Evolutionary conservation across 257 asterid species (phyloP), one percentile per base, ranked within the genome.

Genomic region (Solanum ahanhuiri): DNA sequence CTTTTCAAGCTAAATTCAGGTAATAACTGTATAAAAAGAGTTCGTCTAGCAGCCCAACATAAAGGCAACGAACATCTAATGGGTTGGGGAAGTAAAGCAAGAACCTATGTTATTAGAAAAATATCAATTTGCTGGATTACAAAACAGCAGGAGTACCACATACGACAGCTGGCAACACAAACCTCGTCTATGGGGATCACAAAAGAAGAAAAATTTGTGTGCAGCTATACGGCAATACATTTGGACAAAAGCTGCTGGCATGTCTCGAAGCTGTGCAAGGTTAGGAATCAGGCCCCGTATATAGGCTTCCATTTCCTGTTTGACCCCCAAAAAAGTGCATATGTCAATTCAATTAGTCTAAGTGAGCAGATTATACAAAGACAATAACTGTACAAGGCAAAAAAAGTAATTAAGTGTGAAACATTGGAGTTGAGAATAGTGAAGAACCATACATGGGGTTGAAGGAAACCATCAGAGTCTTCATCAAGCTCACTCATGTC

Each of bases 401-500:
- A 9, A 48, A 48, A 48, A 39, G 67, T 7, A 43, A 4, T 85
- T 81, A 67, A 81, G 75, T 66, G 41, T 45, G 86, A 54, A 84
- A 85, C 51, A 71, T 48, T 45, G 77, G 63, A 76, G 84, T 89
- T 89, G 79, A 60, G 66, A 88, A 88, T 85, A 85, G 86, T 39
- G 82, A 83, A 76, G 37, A 73, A 88, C 82, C 94, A 86, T 94
- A 97, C 99, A 90, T 95, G 96, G 86, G 98, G 97, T 88, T 93
- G 99, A 87, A 95, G 98, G 87, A 95, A 97, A 88, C 99, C 99
- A 91, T 97, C 99, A 83, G 99, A 97, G 92, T 97, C 99, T 91
- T 94, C 98, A 86, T 97, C 99, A 69, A 97, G 98, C 95, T 97
- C 99, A 85, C 99, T 97, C 99, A 95, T 97, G 91, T 97, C 98